phyloP scores from a whole-genome alignment of 1,284 basidiomycete species.

The Ustilago crameri region DNA sequence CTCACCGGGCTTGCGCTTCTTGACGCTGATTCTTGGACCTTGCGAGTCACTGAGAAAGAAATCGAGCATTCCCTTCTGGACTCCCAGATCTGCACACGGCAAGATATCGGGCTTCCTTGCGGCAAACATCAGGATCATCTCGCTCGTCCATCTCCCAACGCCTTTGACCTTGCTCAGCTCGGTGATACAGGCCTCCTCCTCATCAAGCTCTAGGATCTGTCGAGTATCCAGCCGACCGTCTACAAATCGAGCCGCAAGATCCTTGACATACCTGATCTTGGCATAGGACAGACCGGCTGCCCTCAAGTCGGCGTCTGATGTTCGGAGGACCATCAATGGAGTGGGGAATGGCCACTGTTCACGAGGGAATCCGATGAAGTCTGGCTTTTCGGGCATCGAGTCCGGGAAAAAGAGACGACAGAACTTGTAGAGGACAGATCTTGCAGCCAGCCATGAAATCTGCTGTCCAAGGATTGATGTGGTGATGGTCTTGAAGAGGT shows the following conservation, averaged over 20 bases:
- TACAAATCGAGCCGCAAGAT: constrained; percentile 58
- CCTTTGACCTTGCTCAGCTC: constrained; percentile 63
- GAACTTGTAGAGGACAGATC: constrained; percentile 86
- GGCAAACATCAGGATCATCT: constrained; percentile 68
- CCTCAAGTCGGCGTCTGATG: constrained; percentile 53
- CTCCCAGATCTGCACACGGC: constrained; percentile 63
- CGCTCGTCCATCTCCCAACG: constrained; percentile 65
- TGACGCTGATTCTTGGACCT: constrained; percentile 49
- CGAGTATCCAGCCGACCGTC: constrained; percentile 63
- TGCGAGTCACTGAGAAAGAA: constrained; percentile 53
- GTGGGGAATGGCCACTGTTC: constrained; percentile 64
- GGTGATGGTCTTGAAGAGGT: constrained; percentile 70
- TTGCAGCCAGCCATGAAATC: constrained; percentile 89
- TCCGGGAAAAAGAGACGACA: constrained; percentile 69
- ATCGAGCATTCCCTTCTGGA: constrained; percentile 64
- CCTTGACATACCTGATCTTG: constrained; percentile 65
- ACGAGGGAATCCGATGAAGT: constrained; percentile 53
- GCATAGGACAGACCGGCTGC: constrained; percentile 59
- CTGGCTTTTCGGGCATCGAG: constrained; percentile 55
- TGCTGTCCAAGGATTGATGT: constrained; percentile 84
- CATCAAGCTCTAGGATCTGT: constrained; percentile 48
- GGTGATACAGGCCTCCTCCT: constrained; percentile 58
- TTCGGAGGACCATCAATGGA: constrained; percentile 56
- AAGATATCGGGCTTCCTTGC: constrained; percentile 62
- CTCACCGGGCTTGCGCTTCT: constrained; percentile 52